Evolutionary conservation across 768 basidiomycete species (phyloP).

Genomic region (Tephrocybe sp.): DNA sequence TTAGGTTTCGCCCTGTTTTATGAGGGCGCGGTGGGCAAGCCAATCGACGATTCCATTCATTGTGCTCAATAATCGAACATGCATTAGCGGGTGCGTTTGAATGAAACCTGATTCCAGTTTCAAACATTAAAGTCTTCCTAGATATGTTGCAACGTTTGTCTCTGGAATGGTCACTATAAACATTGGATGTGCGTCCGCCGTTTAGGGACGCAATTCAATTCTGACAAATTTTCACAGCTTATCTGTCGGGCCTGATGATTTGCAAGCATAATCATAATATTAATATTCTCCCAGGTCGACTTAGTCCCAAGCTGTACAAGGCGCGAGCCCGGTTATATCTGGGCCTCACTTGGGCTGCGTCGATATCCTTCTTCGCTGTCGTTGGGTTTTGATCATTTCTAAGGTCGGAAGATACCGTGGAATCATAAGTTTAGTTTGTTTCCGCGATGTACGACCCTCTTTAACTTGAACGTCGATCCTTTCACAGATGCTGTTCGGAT

Average conservation of each 20-base stretch:
- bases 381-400: conserved; percentile 30
- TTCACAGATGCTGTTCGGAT: conserved; percentile 17
- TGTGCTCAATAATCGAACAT: conserved; percentile 8
- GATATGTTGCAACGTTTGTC: conserved; percentile 8
- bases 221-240: background rate
- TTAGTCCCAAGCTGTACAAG: conserved; percentile 37
- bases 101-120: too few species aligned
- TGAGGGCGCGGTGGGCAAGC: background rate
- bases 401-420: conserved; percentile 23
- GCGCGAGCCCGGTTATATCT: conserved; percentile 30
- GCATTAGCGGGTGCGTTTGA: conserved; percentile 10
- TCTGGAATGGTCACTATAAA: conserved; percentile 9
- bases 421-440: conserved; percentile 20
- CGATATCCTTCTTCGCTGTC: conserved; percentile 36
- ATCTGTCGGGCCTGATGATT: too few species aligned
- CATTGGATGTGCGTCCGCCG: conserved; percentile 7
- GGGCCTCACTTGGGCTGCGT: conserved; percentile 30
- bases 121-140: too few species aligned
- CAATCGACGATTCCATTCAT: background rate
- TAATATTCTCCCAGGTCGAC: too few species aligned
- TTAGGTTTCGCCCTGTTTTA: background rate
- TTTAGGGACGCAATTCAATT: background rate
- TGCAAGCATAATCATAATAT: too few species aligned
- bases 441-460: background rate
- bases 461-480: background rate